These are phyloP conservation scores for Geranium rotundifolium DNA, from an alignment of 345 rosid species.

Conservation along the genomic window DNA sequence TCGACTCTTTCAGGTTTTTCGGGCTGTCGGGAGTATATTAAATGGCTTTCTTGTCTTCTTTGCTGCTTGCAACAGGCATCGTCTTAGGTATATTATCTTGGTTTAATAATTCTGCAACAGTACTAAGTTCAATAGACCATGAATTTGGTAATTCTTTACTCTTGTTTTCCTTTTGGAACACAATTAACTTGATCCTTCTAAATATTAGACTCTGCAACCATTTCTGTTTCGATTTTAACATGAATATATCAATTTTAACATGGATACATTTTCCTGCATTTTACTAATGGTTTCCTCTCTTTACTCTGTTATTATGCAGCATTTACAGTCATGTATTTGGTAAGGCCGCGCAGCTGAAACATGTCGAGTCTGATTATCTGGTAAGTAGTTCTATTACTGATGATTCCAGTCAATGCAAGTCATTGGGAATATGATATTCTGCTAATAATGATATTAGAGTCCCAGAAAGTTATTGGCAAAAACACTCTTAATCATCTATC, in stretches of 20 bases:
- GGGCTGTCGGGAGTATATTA: slow-evolving; percentile 78
- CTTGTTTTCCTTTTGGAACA: no score
- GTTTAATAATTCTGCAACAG: no score
- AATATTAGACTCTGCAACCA: no score
- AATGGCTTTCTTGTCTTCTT: slow-evolving; percentile 86
- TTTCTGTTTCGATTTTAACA: background rate
- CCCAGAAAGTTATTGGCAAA: no score
- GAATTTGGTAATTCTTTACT: background rate
- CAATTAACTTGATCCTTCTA: background rate
- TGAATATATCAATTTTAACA: background rate
- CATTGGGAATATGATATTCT: no score
- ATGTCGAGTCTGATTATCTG: slow-evolving; percentile 15
- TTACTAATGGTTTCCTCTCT: slow-evolving; percentile 2
- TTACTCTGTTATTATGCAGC: slow-evolving; percentile 21
- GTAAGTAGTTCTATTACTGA: slow-evolving; percentile 17
- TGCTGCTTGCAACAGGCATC: slow-evolving; percentile 90
- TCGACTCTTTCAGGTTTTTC: slow-evolving; percentile 53
- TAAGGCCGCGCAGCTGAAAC: slow-evolving; percentile 10
- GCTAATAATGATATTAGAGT: no score
- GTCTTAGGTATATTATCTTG: slow-evolving; percentile 54
- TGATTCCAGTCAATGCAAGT: background rate
- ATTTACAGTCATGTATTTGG: slow-evolving; percentile 35
- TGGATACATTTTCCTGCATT: background rate
- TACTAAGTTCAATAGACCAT: background rate
- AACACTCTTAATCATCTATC: no score